Conservation (phyloP, 2,329 filamentous ascomycete species). For the Penicillium sp. region DNA sequence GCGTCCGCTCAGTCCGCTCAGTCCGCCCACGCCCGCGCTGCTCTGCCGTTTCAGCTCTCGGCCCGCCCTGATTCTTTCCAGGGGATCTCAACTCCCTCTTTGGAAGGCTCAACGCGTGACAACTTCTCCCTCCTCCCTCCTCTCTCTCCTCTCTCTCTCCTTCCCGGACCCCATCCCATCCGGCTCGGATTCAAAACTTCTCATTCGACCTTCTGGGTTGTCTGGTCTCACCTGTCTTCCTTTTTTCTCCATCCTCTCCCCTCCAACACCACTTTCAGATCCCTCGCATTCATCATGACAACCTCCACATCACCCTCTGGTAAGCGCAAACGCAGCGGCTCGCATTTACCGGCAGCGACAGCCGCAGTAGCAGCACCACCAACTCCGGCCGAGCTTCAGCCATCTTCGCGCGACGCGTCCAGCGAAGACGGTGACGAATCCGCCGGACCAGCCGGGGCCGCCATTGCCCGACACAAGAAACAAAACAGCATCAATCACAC, state of each 20-base stretch:
- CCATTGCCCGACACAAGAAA: constrained; percentile 51
- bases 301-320: constrained; percentile 51
- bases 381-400: constrained; percentile 56
- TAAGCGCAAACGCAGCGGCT: constrained; percentile 72
- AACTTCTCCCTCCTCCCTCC: not conserved
- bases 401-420: constrained; percentile 76
- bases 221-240: too few species aligned
- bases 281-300: constrained; percentile 46
- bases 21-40: not conserved
- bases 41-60: not conserved
- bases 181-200: too few species aligned
- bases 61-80: not conserved
- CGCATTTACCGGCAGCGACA: constrained; percentile 43
- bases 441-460: constrained; percentile 43
- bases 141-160: not conserved
- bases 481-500: constrained; percentile 43
- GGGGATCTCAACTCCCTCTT: constrained; percentile 4
- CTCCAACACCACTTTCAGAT: constrained; percentile 5
- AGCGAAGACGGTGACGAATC: constrained; percentile 70
- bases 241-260: not conserved
- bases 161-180: too few species aligned
- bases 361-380: constrained; percentile 49
- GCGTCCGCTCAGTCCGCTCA: constrained; percentile 2
- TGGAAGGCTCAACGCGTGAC: not conserved
- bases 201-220: too few species aligned